These are phyloP conservation scores for Penicillium longicatenatum DNA, from an alignment of 495 filamentous ascomycete genomes.

Conservation along the genomic window DNA sequence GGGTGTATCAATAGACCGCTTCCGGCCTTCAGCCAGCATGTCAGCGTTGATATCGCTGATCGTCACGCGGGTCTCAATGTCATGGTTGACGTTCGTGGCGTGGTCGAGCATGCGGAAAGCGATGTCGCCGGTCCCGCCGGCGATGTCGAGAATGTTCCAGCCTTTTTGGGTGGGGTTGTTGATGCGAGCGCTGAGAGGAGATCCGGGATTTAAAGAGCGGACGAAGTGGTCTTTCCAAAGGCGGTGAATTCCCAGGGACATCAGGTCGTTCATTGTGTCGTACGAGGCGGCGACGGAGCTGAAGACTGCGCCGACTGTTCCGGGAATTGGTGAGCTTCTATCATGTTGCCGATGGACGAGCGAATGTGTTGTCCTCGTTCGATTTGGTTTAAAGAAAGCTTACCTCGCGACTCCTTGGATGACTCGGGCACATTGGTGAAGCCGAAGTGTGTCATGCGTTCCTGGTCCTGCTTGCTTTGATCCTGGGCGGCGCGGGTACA, in stretches of 20 bases:
- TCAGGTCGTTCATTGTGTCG: conserved; percentile 98
- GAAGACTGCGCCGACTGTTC: conserved; percentile 81
- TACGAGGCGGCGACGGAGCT: conserved; percentile 90
- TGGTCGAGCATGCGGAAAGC: conserved; percentile 96
- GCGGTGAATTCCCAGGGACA: conserved; percentile 96
- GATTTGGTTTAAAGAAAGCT: conserved; percentile 9
- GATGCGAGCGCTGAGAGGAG: conserved; percentile 45
- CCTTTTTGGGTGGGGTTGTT: conserved; percentile 34
- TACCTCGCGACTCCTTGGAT: conserved; percentile 77
- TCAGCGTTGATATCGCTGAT: conserved; percentile 94
- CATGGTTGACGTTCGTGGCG: conserved; percentile 77
- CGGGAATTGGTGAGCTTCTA: background rate
- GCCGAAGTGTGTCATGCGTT: conserved; percentile 87
- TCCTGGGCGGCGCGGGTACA: conserved; percentile 50
- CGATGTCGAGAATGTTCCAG: conserved; percentile 92
- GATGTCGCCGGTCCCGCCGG: conserved; percentile 96
- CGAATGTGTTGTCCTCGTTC: conserved; percentile 17
- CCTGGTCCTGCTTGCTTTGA: conserved; percentile 44
- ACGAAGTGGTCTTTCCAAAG: conserved; percentile 99
- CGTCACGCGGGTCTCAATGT: conserved; percentile 76
- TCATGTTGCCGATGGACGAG: background rate
- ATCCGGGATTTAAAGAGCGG: conserved; percentile 84
- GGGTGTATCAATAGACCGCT: conserved; percentile 63
- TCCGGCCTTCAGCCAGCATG: conserved; percentile 87
- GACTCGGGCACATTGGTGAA: conserved; percentile 84